Conservation (phyloP, 306 rosid genomes). For the Quercus suber region DNA sequence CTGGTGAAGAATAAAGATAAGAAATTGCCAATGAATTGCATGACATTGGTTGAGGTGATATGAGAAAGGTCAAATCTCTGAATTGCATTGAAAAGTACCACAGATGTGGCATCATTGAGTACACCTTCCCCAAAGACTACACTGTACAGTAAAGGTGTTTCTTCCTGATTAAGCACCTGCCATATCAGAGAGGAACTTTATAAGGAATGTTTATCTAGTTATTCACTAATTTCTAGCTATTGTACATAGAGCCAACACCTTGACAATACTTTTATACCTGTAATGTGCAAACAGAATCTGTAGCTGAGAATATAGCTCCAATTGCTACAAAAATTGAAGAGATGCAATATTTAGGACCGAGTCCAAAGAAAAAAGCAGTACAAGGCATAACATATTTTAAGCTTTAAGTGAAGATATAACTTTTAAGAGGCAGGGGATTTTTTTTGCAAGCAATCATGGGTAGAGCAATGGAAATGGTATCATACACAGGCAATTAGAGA, state of each 20-base stretch:
- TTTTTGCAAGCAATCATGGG: neutral
- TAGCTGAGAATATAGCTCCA: constrained; percentile 70
- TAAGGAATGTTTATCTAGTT: neutral
- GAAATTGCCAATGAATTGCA: constrained; percentile 36
- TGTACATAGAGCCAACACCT: neutral
- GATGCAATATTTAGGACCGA: neutral
- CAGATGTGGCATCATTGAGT: constrained; percentile 71
- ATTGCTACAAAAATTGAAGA: constrained; percentile 43
- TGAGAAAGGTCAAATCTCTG: constrained; percentile 55
- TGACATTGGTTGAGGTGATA: constrained; percentile 35
- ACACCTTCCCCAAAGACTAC: constrained; percentile 75
- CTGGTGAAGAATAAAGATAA: constrained; percentile 45
- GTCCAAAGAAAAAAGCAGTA: neutral
- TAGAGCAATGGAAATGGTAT: neutral
- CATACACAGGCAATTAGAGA: neutral
- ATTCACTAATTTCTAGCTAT: neutral
- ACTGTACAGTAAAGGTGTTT: constrained; percentile 67
- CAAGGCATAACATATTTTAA: neutral
- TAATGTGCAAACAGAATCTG: constrained; percentile 67
- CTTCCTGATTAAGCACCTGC: constrained; percentile 73
- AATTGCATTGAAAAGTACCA: constrained; percentile 65
- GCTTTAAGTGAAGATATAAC: neutral
- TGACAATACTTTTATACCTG: constrained; percentile 36
- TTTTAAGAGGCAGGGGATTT: neutral
- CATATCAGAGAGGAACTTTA: constrained; percentile 25